A percentile compares a stretch with the other conserved stretches of the same genome.
phyloP scores from a whole-genome alignment of 495 filamentous ascomycete genomes.

The Aspergillus egyptiacus region DNA sequence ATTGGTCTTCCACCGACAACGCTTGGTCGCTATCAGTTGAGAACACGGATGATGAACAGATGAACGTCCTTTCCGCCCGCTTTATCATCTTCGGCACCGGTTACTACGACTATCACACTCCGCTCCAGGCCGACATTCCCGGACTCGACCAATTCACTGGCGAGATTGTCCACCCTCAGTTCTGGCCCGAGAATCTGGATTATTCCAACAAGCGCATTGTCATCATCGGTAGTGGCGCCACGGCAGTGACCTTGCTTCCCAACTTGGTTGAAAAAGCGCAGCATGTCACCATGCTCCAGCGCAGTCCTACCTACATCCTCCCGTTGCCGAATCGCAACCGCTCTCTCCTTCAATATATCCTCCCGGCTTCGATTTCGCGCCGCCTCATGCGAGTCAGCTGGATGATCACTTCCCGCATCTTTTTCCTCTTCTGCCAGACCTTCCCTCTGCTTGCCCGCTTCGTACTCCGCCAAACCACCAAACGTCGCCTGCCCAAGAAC shows the following conservation, averaged over 20 bases:
- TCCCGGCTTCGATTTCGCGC: conserved; percentile 31
- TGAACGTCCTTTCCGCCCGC: conserved; percentile 42
- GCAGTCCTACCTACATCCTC: conserved; percentile 56
- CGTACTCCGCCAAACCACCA: conserved; percentile 38
- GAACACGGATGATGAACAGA: conserved; percentile 24
- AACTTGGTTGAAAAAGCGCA: conserved; percentile 40
- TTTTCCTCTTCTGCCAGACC: conserved; percentile 49
- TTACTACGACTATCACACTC: conserved; percentile 59
- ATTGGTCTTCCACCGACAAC: conserved; percentile 57
- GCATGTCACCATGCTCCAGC: conserved; percentile 50
- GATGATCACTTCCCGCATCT: conserved; percentile 39
- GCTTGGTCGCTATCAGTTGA: conserved; percentile 57
- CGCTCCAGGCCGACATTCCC: conserved; percentile 45
- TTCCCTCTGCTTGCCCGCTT: conserved; percentile 49
- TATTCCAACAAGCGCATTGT: conserved; percentile 48
- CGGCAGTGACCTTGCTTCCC: conserved; percentile 50
- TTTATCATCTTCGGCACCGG: conserved; percentile 61
- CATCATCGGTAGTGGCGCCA: conserved; percentile 53
- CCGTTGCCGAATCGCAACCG: conserved; percentile 40
- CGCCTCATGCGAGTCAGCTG: conserved; percentile 41
- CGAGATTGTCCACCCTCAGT: conserved; percentile 45
- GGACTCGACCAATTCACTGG: conserved; percentile 38
- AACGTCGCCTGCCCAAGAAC: conserved; percentile 46
- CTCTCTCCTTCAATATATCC: conserved; percentile 32
- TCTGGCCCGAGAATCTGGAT: conserved; percentile 48